phyloP scores from a whole-genome alignment of 768 basidiomycete species.

The Daedalea quercina region DNA sequence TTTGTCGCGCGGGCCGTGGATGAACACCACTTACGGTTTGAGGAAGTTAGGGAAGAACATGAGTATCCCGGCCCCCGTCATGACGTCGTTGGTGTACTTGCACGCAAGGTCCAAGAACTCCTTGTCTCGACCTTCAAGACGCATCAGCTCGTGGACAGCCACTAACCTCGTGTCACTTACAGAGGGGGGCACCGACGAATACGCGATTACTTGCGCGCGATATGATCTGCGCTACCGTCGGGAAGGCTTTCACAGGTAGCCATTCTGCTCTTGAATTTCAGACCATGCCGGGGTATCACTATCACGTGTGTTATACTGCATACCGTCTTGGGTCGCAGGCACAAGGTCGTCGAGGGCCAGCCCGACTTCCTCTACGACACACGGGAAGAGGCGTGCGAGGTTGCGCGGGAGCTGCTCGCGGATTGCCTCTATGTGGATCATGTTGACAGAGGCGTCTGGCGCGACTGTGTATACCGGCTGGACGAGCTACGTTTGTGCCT shows the following conservation, averaged over 20 bases:
- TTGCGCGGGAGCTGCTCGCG: slow-evolving; percentile 22
- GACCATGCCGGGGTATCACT: too few relatives aligned
- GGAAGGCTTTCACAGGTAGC: slow-evolving; percentile 24
- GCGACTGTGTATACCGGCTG: slow-evolving; percentile 31
- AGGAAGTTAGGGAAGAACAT: slow-evolving; percentile 27
- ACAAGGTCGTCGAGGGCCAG: slow-evolving; percentile 24
- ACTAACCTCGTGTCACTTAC: slow-evolving; percentile 24
- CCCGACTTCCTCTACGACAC: slow-evolving; percentile 20
- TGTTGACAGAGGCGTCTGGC: slow-evolving; percentile 6
- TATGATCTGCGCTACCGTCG: slow-evolving; percentile 26
- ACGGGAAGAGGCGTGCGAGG: slow-evolving; percentile 15
- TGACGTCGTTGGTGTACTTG: slow-evolving; percentile 23
- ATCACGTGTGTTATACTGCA: too few relatives aligned
- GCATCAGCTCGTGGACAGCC: neutral
- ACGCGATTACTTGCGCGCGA: slow-evolving; percentile 37
- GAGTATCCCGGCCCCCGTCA: slow-evolving; percentile 14
- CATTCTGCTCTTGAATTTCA: slow-evolving; percentile 26
- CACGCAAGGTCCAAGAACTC: slow-evolving; percentile 29
- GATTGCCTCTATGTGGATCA: slow-evolving; percentile 19
- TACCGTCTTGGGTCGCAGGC: slow-evolving; percentile 4
- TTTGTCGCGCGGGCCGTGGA: too few relatives aligned
- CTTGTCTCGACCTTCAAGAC: slow-evolving; percentile 29
- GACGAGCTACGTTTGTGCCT: slow-evolving; percentile 10
- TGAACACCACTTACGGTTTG: slow-evolving; percentile 17
- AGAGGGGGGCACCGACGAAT: slow-evolving; percentile 43